These are phyloP conservation scores for Oenanthe sinensis DNA, from an alignment of 129 eudicot genomes.

Conservation along the genomic window DNA sequence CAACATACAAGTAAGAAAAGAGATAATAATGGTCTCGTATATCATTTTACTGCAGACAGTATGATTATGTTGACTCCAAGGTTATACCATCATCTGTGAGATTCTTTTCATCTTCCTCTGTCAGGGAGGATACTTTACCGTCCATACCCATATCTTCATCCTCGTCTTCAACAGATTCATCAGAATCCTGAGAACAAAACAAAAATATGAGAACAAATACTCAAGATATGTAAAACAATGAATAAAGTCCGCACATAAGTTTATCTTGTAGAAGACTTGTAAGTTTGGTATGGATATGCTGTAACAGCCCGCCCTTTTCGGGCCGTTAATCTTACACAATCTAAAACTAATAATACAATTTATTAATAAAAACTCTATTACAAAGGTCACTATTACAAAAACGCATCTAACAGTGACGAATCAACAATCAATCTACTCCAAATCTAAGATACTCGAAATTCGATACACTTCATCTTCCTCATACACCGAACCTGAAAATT, in stretches of 20 bases:
- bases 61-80: neutral
- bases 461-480: too few species aligned
- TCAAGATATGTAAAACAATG: neutral
- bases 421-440: too few species aligned
- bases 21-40: neutral
- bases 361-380: too few species aligned
- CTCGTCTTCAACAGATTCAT: slow-evolving; percentile 38
- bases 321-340: too few species aligned
- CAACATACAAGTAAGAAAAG: neutral
- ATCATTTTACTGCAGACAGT: neutral
- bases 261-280: neutral
- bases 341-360: too few species aligned
- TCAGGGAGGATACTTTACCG: slow-evolving; percentile 23
- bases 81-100: slow-evolving; percentile 30
- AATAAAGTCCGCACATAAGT: neutral
- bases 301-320: too few species aligned
- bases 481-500: too few species aligned
- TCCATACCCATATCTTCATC: slow-evolving; percentile 31
- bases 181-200: slow-evolving; percentile 38
- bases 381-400: too few species aligned
- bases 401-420: too few species aligned
- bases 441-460: too few species aligned
- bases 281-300: neutral
- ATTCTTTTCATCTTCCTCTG: slow-evolving; percentile 52
- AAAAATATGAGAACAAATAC: neutral